These are phyloP conservation scores for Blastobotrys serpentis DNA, from an alignment of 1,139 yeast species.

Conservation along the genomic window DNA sequence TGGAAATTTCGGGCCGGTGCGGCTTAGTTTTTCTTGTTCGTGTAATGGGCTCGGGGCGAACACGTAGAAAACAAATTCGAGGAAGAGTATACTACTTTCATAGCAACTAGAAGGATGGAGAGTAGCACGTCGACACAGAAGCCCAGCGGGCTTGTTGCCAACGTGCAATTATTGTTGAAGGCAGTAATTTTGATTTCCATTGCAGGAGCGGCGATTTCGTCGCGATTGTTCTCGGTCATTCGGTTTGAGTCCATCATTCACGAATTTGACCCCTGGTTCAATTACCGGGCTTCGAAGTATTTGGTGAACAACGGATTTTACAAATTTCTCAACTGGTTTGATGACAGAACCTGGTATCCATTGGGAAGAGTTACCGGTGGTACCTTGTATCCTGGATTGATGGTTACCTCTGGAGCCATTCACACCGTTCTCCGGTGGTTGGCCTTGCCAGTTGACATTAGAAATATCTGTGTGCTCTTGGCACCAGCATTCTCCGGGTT, in stretches of 20 bases:
- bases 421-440: slow-evolving; percentile 69
- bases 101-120: slow-evolving; percentile 4
- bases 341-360: slow-evolving; percentile 99
- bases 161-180: slow-evolving; percentile 49
- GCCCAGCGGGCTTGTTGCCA: slow-evolving; percentile 20
- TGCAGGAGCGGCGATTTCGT: slow-evolving; percentile 87
- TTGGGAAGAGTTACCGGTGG: slow-evolving; percentile 99
- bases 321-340: slow-evolving; percentile 97
- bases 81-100: neutral
- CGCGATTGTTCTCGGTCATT: slow-evolving; percentile 65
- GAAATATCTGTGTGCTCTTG: slow-evolving; percentile 91
- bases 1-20: slow-evolving; percentile 1
- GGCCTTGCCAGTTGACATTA: slow-evolving; percentile 80
- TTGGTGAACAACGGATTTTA: slow-evolving; percentile 79
- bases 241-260: slow-evolving; percentile 92
- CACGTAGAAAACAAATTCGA: neutral
- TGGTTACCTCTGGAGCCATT: slow-evolving; percentile 93
- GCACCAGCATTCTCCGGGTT: slow-evolving; percentile 97
- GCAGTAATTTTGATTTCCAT: slow-evolving; percentile 65
- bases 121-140: slow-evolving; percentile 10
- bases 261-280: slow-evolving; percentile 99
- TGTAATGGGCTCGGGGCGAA: neutral
- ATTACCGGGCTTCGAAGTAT: slow-evolving; percentile 90
- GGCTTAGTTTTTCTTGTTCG: neutral
- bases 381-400: slow-evolving; percentile 94